Percentiles rank a stretch among this genome's conserved stretches.
phyloP scores from a whole-genome alignment of 176 grass and related monocot genomes.

The Microstegium vimineum region DNA sequence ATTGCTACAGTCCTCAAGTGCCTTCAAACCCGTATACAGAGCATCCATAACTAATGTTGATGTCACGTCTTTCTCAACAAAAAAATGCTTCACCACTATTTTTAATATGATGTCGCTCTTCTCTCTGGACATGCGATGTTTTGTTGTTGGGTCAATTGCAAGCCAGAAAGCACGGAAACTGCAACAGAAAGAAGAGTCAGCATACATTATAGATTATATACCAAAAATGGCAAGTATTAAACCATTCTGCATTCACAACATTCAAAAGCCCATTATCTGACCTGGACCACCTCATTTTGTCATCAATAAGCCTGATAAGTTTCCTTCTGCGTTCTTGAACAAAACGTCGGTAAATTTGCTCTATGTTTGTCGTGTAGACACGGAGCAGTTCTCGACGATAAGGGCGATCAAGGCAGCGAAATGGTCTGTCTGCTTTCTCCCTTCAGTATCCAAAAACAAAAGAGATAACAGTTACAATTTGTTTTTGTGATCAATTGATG shows the following conservation, averaged over 20 bases:
- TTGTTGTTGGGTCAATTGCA: conserved; percentile 53
- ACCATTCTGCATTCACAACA: not conserved
- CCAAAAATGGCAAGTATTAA: not conserved
- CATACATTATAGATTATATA: conserved; percentile 6
- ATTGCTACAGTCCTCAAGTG: conserved; percentile 62
- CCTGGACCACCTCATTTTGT: conserved; percentile 87
- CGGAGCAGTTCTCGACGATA: conserved; percentile 80
- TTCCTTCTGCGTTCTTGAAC: conserved; percentile 67
- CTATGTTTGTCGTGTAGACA: conserved; percentile 81
- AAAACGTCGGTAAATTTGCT: conserved; percentile 83
- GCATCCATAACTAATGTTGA: conserved; percentile 89
- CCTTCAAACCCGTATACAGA: conserved; percentile 69
- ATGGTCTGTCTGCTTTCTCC: conserved; percentile 69
- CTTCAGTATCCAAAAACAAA: conserved; percentile 35
- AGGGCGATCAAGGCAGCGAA: conserved; percentile 72
- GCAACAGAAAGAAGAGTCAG: conserved; percentile 38
- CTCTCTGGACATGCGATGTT: conserved; percentile 64
- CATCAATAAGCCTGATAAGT: conserved; percentile 73
- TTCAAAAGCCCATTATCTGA: conserved; percentile 28
- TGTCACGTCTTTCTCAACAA: conserved; percentile 84
- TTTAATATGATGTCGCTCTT: conserved; percentile 66
- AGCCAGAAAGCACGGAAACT: conserved; percentile 86
- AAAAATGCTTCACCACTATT: conserved; percentile 78
- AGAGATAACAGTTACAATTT: conserved; percentile 29
- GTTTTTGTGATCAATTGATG: not conserved